Evolutionary conservation across 2,329 filamentous ascomycete genomes (phyloP).

Genomic region (Amphichorda felina): DNA sequence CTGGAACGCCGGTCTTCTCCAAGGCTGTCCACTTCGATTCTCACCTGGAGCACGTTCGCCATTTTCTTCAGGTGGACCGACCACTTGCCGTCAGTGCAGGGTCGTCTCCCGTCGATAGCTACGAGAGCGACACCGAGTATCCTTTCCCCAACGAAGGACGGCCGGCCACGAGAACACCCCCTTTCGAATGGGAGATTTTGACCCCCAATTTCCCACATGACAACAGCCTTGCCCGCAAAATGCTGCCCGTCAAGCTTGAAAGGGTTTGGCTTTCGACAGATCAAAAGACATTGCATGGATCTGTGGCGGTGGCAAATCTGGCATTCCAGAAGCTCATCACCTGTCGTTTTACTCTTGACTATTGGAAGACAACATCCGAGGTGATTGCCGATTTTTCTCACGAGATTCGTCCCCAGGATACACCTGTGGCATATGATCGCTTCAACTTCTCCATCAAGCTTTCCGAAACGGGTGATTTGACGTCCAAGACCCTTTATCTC

Average conservation of each 20-base stretch:
- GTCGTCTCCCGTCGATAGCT: constrained; percentile 79
- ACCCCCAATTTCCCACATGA: constrained; percentile 67
- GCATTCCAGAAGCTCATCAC: constrained; percentile 80
- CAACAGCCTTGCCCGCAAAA: constrained; percentile 44
- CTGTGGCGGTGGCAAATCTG: constrained; percentile 75
- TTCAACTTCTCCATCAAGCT: constrained; percentile 94
- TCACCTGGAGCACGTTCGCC: constrained; percentile 87
- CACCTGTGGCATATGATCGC: constrained; percentile 61
- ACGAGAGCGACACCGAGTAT: constrained; percentile 81
- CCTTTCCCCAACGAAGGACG: constrained; percentile 54
- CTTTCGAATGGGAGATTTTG: constrained; percentile 79
- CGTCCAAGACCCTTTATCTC: constrained; percentile 84
- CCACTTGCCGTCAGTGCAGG: constrained; percentile 93
- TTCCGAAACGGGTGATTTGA: constrained; percentile 80
- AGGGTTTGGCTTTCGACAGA: constrained; percentile 78
- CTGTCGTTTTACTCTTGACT: constrained; percentile 92
- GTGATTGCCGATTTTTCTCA: constrained; percentile 79
- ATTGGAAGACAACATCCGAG: constrained; percentile 98
- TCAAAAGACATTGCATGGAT: constrained; percentile 76
- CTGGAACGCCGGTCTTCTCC: constrained; percentile 86
- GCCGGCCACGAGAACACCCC: constrained; percentile 27
- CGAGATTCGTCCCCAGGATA: constrained; percentile 58
- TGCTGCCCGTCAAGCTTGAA: constrained; percentile 67
- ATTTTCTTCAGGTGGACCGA: constrained; percentile 88
- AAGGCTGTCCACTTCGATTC: constrained; percentile 99